Evolutionary conservation across 805 yeast genomes (phyloP), one percentile per base, ranked within the genome.

Genomic region (Kuraishia hungarica): DNA sequence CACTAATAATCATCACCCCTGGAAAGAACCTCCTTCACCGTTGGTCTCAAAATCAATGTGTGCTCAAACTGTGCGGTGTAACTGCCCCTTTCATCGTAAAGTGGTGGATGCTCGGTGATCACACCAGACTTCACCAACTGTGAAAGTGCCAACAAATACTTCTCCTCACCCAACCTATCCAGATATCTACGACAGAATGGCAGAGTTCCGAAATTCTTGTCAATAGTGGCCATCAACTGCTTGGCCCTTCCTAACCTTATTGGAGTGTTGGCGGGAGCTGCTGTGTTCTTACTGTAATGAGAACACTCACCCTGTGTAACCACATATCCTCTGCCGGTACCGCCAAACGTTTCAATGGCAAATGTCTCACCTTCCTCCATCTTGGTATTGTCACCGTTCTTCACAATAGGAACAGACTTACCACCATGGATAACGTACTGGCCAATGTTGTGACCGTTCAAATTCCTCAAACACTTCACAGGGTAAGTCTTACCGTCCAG

Each of bases 281-380:
- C 85, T 28, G 71, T 66, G 62, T 75, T 81, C 65, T 81, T 77
- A 35, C 96, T 91, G 67, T 94, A 94, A 72, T 94, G 99, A 15
- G 97, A 91, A 64, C 93, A 87, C 72, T 94, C 99, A 51, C 99
- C 99, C 58, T 83, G 86, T 7, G 83, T 74, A 51, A 85, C 74
- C 39, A 94, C 98, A 62, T 85, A 86, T 43, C 98, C 99, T 57
- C 87, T 81, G 58, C 99, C 99, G 1, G 99, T 94, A 50, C 97
- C 82, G 13, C 99, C 99, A 66, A 94, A 94, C 2, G 99, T 94
- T 73, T 94, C 99, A 66, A 94, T 93, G 58, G 99, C 99, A 76
- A 89, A 93, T 1, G 90, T 86, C 71, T 94, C 99, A 59, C 97
- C 97, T 75, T 94, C 99, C 70, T 94, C 99, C 97, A 94, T 93